Conservation (phyloP, 306 rosid genomes). For the Medicago ruthenica region DNA sequence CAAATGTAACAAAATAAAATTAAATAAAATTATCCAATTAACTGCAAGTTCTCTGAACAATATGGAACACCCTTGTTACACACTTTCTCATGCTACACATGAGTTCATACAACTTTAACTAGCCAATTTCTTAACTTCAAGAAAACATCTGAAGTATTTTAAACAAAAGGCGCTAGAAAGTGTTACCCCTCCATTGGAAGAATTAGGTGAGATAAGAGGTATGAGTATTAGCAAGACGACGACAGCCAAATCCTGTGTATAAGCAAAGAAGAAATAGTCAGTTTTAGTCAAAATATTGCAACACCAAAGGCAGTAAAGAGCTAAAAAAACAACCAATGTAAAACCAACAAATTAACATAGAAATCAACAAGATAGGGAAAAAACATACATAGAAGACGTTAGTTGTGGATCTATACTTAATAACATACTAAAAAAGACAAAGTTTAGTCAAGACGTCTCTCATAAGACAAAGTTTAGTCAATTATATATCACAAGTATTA, state of each 20-base stretch:
- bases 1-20: constrained; percentile 14
- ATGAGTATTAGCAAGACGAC: constrained; percentile 98
- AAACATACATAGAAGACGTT: constrained; percentile 5
- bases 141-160: constrained; percentile 34
- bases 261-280: constrained; percentile 46
- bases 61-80: constrained; percentile 14
- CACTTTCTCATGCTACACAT: constrained; percentile 23
- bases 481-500: background rate
- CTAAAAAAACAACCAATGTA: constrained; percentile 14
- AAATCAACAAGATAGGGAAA: constrained; percentile 31
- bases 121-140: constrained; percentile 28
- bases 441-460: constrained; percentile 26
- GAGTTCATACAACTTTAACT: constrained; percentile 32
- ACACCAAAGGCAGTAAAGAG: background rate
- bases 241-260: constrained; percentile 95
- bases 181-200: constrained; percentile 99
- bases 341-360: constrained; percentile 19
- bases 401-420: constrained; percentile 20
- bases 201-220: constrained; percentile 97
- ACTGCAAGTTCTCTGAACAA: constrained; percentile 26
- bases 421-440: background rate
- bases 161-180: constrained; percentile 46
- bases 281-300: constrained; percentile 36
- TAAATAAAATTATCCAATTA: constrained; percentile 27
- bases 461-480: constrained; percentile 31